Conservation (phyloP, 2,329 filamentous ascomycete species). For the Raffaelea ambrosiae region DNA sequence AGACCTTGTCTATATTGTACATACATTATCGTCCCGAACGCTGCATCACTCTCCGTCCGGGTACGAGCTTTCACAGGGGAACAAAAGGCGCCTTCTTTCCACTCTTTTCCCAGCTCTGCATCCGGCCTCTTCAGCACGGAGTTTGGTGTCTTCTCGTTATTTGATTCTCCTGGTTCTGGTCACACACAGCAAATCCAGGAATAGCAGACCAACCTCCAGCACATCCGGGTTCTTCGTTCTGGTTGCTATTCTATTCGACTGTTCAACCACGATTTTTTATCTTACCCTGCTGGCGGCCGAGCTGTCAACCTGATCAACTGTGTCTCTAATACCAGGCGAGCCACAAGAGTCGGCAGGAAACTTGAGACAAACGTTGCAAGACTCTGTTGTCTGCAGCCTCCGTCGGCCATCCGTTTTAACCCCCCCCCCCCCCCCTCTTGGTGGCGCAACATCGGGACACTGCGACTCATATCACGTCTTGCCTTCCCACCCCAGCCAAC, state of each 20-base stretch:
- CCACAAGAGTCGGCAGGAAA: too few relatives aligned
- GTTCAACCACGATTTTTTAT: too few relatives aligned
- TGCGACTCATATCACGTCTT: not conserved
- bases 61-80: not conserved
- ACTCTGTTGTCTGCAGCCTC: too few relatives aligned
- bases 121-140: not conserved
- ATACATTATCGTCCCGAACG: conserved; percentile 4
- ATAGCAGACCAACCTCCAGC: too few relatives aligned
- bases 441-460: conserved; percentile 1
- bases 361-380: too few relatives aligned
- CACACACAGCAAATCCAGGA: not conserved
- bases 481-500: not conserved
- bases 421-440: not conserved
- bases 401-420: not conserved
- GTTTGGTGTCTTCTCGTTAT: too few relatives aligned
- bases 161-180: not conserved
- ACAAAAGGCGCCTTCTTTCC: conserved; percentile 7
- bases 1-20: conserved; percentile 5
- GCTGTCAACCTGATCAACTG: too few relatives aligned
- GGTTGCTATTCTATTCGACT: not conserved
- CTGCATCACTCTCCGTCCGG: conserved; percentile 1
- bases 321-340: too few relatives aligned
- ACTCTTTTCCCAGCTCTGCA: not conserved
- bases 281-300: too few relatives aligned
- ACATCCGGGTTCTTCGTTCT: not conserved